These are phyloP conservation scores for Botrytis porri DNA, from an alignment of 2,329 filamentous ascomycete species.

Conservation along the genomic window DNA sequence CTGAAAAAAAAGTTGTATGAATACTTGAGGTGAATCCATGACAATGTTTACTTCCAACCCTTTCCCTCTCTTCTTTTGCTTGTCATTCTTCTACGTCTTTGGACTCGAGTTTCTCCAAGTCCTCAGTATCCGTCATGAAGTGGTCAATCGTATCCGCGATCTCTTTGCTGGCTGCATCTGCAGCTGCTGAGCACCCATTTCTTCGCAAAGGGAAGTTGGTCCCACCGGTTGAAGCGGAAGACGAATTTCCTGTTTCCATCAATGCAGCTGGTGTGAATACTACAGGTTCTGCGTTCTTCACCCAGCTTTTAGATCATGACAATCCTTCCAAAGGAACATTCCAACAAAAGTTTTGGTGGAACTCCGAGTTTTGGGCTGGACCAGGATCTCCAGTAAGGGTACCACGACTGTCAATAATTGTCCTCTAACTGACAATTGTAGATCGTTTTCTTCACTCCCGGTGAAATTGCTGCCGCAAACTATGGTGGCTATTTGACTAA, in stretches of 20 bases:
- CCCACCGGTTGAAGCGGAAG: slow-evolving; percentile 30
- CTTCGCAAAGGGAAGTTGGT: slow-evolving; percentile 27
- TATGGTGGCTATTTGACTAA: slow-evolving; percentile 53
- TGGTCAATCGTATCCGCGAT: slow-evolving; percentile 29
- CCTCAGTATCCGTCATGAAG: slow-evolving; percentile 29
- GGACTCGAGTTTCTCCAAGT: background rate
- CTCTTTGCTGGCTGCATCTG: slow-evolving; percentile 22
- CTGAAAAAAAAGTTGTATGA: background rate
- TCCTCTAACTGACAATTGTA: slow-evolving; percentile 24
- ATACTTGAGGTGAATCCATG: slow-evolving; percentile 1
- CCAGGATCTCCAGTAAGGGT: slow-evolving; percentile 50
- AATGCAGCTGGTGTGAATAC: slow-evolving; percentile 20
- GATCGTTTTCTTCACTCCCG: slow-evolving; percentile 52
- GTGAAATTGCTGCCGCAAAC: slow-evolving; percentile 47
- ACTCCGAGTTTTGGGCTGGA: slow-evolving; percentile 50
- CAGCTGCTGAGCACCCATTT: slow-evolving; percentile 27
- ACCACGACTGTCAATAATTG: slow-evolving; percentile 7
- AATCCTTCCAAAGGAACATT: slow-evolving; percentile 55
- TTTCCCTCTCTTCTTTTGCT: background rate
- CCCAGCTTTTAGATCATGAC: slow-evolving; percentile 57
- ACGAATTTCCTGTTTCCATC: slow-evolving; percentile 20
- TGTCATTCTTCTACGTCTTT: background rate
- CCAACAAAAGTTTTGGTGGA: slow-evolving; percentile 53
- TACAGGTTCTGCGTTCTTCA: slow-evolving; percentile 33
- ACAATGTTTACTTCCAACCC: background rate